Base-by-base conservation (phyloP, 164 flowering plant species). In the Magnolia sinica region DNA sequence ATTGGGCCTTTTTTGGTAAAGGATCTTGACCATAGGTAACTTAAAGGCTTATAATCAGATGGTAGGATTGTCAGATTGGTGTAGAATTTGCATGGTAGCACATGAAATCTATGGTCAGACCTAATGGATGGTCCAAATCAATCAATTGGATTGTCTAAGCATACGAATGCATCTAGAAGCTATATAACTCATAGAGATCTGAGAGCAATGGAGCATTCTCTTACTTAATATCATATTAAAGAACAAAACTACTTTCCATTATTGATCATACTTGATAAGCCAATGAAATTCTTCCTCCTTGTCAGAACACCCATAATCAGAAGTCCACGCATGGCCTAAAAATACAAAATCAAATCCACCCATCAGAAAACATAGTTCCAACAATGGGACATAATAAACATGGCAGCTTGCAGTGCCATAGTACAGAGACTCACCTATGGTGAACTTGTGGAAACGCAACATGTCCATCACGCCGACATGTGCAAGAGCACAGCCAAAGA, bases 391-490 rank as follows among this genome's bases (percentile, higher is more conserved):
- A 27, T 68, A 7, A 29, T 3, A 27, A 68, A 31, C 45, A 16
- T 31, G 50, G 8, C 31, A 27, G 19, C n/a, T 31, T 24, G 23
- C 7, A 31, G 50, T 68, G 71, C n/a, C 68, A 76, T 58, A 14
- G 10, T 24, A 74, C 73, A 22, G 50, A 73, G 13, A 79, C 91
- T 72, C 73, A 94, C 99, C 99, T 76, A 96, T 93, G 19, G 99
- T 96, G 71, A 96, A 96, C 79, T 92, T 96, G 83, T 96, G 99
- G 79, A 93, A 96, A 70, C 98, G 89, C 49, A 96, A 89, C 98
- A 96, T 96, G 88, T 96, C 99, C 99, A 96, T 96, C 5, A 96
- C 99, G 84, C 99, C 99, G 82, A 96, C 99, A 91, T 92, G 98
- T 79, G 99, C 97, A 80, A 96, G 81, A 76, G 96, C 99, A 87